phyloP scores from a whole-genome alignment of 192 early-diverging fungal genomes.

The Entomortierella parvispora region DNA sequence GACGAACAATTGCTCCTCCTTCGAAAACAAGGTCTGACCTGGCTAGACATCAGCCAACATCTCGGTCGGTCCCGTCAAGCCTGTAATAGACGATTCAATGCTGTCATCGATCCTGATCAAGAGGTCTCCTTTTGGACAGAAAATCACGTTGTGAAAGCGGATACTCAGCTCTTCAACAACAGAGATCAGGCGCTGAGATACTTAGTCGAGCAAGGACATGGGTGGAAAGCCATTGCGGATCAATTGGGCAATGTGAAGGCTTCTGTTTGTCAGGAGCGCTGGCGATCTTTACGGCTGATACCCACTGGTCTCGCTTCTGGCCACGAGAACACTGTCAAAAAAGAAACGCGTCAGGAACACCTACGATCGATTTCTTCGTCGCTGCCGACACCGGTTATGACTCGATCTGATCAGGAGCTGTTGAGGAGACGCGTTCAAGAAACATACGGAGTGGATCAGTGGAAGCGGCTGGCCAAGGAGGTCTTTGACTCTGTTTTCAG shows the following conservation, averaged over 20 bases:
- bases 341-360: background rate
- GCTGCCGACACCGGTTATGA: background rate
- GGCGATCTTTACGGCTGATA: too few species aligned
- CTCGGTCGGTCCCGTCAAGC: constrained; percentile 23
- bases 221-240: constrained; percentile 16
- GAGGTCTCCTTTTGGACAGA: constrained; percentile 14
- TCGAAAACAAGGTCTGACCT: constrained; percentile 20
- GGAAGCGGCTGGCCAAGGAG: constrained; percentile 12
- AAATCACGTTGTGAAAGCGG: background rate
- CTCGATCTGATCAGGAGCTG: background rate
- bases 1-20: constrained; percentile 7
- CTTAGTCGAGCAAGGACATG: background rate
- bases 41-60: constrained; percentile 18
- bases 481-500: background rate
- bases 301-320: too few species aligned
- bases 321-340: background rate
- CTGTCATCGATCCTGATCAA: constrained; percentile 12
- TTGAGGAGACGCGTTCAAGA: constrained; percentile 11
- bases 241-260: constrained; percentile 22
- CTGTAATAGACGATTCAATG: constrained; percentile 25
- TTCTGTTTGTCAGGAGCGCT: constrained; percentile 22
- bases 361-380: too few species aligned
- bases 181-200: background rate
- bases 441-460: constrained; percentile 14
- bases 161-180: too few species aligned